Percentiles rank a stretch among this genome's conserved stretches.
These are phyloP conservation scores for Aspergillus carlsbadensis DNA, from an alignment of 495 filamentous ascomycete genomes.

Conservation along the genomic window DNA sequence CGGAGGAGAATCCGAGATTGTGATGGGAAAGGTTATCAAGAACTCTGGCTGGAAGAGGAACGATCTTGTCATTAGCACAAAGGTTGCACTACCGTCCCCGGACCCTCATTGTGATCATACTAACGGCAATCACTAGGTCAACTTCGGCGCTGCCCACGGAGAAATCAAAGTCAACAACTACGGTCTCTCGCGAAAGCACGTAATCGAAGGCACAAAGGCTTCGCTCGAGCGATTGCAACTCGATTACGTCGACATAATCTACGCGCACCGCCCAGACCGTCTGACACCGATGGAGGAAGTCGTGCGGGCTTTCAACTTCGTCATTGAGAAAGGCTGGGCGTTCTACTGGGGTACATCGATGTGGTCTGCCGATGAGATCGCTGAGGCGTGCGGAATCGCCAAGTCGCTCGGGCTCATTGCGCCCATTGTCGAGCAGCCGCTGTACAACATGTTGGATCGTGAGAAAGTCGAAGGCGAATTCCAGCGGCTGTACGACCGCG, in stretches of 20 bases:
- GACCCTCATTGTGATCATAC: conserved; percentile 5
- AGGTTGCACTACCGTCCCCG: conserved; percentile 53
- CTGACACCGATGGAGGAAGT: conserved; percentile 85
- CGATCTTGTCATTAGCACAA: conserved; percentile 84
- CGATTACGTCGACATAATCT: conserved; percentile 73
- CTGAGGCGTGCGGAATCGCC: conserved; percentile 70
- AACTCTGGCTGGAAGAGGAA: conserved; percentile 66
- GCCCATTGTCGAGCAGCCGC: conserved; percentile 80
- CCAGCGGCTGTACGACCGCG: conserved; percentile 60
- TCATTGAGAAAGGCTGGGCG: conserved; percentile 73
- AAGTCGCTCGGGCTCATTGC: conserved; percentile 75
- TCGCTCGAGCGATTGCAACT: conserved; percentile 69
- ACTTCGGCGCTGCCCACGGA: conserved; percentile 63
- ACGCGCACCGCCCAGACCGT: conserved; percentile 81
- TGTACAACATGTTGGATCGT: conserved; percentile 73
- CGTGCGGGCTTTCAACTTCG: conserved; percentile 80
- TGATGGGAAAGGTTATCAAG: conserved; percentile 71
- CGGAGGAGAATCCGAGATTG: conserved; percentile 66
- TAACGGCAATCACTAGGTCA: conserved; percentile 45
- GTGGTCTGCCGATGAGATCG: conserved; percentile 81
- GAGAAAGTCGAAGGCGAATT: conserved; percentile 78
- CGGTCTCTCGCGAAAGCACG: conserved; percentile 80
- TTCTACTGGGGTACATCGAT: conserved; percentile 93
- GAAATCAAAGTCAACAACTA: conserved; percentile 66
- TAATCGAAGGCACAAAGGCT: conserved; percentile 67